Evolutionary conservation across 2,329 filamentous ascomycete species (phyloP).

Genomic region (Hypocreales sp.): DNA sequence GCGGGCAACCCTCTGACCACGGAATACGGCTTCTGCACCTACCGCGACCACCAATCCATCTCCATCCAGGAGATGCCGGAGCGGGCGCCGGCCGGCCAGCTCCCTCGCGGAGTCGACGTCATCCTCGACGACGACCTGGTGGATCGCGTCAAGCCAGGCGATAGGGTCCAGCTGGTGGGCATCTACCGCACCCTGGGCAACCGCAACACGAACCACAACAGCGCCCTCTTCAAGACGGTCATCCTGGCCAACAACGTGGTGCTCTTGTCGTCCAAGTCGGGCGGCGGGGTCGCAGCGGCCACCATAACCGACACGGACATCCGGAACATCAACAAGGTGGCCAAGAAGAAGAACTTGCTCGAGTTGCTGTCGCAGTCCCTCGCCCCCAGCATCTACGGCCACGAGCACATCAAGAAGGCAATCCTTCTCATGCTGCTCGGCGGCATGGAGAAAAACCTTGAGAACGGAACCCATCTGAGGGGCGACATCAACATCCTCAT

Average conservation of each 20-base stretch:
- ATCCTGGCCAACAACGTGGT: constrained; percentile 93
- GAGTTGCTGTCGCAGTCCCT: constrained; percentile 86
- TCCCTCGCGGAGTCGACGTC: constrained; percentile 89
- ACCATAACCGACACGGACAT: constrained; percentile 94
- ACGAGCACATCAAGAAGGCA: constrained; percentile 95
- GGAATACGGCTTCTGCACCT: constrained; percentile 91
- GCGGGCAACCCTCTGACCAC: constrained; percentile 85
- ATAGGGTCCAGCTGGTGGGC: constrained; percentile 92
- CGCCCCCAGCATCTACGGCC: constrained; percentile 90
- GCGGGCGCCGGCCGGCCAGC: constrained; percentile 82
- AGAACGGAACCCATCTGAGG: constrained; percentile 93
- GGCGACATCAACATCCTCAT: constrained; percentile 99
- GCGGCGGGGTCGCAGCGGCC: constrained; percentile 80
- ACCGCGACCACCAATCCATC: constrained; percentile 92
- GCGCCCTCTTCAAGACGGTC: constrained; percentile 86
- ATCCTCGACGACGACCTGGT: constrained; percentile 95
- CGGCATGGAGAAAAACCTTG: constrained; percentile 95
- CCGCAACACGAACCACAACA: constrained; percentile 78
- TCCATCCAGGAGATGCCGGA: constrained; percentile 99
- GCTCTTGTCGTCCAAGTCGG: constrained; percentile 86
- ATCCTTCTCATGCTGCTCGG: constrained; percentile 89
- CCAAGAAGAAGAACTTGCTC: constrained; percentile 89
- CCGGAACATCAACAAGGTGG: constrained; percentile 93
- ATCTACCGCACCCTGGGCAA: constrained; percentile 92
- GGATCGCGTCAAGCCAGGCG: constrained; percentile 86